These are phyloP conservation scores for Coprinopsis sp. DNA, from an alignment of 768 basidiomycete species.

Conservation along the genomic window DNA sequence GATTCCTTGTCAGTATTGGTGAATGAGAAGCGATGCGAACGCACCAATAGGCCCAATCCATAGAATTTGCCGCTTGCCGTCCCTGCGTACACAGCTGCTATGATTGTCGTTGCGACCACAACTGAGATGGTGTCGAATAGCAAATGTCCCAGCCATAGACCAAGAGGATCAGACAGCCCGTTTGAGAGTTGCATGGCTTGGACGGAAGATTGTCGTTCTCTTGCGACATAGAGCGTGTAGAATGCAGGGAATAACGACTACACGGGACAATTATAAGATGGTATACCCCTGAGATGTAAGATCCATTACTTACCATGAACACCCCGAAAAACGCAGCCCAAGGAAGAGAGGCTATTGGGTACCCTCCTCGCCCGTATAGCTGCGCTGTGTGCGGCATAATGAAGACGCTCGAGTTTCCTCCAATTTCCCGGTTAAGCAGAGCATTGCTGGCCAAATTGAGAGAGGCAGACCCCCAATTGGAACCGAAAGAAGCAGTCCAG, in stretches of 20 bases:
- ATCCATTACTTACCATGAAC: constrained; percentile 60
- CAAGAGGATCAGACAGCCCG: constrained; percentile 63
- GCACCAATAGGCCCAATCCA: constrained; percentile 61
- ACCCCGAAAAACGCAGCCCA: constrained; percentile 76
- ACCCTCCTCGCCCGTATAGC: no score
- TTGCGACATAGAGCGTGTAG: constrained; percentile 71
- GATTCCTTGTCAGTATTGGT: neutral
- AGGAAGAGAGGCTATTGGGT: constrained; percentile 62
- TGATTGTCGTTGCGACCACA: constrained; percentile 56
- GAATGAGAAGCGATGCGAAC: constrained; percentile 8
- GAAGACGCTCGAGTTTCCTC: constrained; percentile 48
- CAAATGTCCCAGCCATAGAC: constrained; percentile 76
- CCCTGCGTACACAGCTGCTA: constrained; percentile 56
- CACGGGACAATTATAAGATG: neutral
- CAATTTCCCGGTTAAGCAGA: no score
- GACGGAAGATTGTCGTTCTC: constrained; percentile 65
- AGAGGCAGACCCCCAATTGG: constrained; percentile 54
- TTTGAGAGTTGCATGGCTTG: constrained; percentile 83
- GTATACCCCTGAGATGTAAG: neutral
- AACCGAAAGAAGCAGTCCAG: constrained; percentile 66
- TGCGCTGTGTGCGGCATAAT: no score
- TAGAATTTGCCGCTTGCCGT: constrained; percentile 55
- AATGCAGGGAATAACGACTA: constrained; percentile 78
- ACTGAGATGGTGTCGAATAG: constrained; percentile 65
- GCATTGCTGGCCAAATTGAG: constrained; percentile 68